These are phyloP conservation scores for Ustilago tritici DNA, from an alignment of 1,284 basidiomycete genomes.

Conservation along the genomic window DNA sequence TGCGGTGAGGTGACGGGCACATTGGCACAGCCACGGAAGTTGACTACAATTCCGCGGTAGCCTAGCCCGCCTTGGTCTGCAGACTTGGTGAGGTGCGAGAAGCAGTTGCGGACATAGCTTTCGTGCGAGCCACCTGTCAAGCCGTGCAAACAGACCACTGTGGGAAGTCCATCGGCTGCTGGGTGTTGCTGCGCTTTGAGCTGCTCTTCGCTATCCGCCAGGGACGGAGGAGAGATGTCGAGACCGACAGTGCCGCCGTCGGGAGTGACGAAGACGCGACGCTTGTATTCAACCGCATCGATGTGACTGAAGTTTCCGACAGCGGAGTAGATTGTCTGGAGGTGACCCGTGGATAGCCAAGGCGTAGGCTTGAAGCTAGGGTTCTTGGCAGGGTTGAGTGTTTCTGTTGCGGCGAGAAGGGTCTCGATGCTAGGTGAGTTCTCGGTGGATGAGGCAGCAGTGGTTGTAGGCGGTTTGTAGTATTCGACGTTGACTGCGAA, in stretches of 20 bases:
- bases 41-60: constrained; percentile 71
- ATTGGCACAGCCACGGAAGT: constrained; percentile 90
- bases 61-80: constrained; percentile 72
- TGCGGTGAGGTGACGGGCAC: constrained; percentile 79
- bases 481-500: constrained; percentile 54
- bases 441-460: not conserved
- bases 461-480: constrained; percentile 23
- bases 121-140: constrained; percentile 67
- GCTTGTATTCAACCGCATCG: constrained; percentile 61
- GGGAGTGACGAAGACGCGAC: constrained; percentile 61
- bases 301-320: constrained; percentile 52
- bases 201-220: constrained; percentile 41
- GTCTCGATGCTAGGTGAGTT: constrained; percentile 31
- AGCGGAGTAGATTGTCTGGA: constrained; percentile 66
- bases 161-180: constrained; percentile 44
- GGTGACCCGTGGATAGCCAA: constrained; percentile 60
- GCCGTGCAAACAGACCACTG: constrained; percentile 66
- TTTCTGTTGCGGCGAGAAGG: constrained; percentile 37
- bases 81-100: constrained; percentile 59
- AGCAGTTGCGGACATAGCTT: constrained; percentile 64
- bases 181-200: constrained; percentile 21
- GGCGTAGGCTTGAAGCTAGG: constrained; percentile 43
- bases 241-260: constrained; percentile 66
- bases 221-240: constrained; percentile 57
- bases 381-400: constrained; percentile 37